Base-by-base conservation (phyloP, 2,329 filamentous ascomycete species). In the Trichophaea hybrida region DNA sequence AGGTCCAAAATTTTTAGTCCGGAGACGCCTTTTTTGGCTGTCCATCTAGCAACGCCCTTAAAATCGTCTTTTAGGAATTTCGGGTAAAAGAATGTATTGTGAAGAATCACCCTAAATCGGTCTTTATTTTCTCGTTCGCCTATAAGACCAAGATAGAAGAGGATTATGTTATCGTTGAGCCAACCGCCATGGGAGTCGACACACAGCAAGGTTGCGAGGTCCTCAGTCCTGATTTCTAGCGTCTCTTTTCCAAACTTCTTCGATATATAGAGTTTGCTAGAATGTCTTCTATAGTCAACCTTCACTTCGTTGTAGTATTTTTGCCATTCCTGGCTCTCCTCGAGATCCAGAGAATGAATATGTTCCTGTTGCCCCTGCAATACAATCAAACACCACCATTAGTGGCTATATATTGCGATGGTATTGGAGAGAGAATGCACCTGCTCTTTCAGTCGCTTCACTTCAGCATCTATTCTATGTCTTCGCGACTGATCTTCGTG, bases 91-190 rank as follows among this genome's bases (percentile, higher is more conserved):
- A 53, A 63, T 7, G 62, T 61, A 35, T 60, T 68, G 52, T 65
- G 57, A 1, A 58, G 55, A 12, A 64, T 55, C 35, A 68, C 51
- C 32, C 55, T 64, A 32, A 48, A 54, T 6, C 57, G 55, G 7
- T 51, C 40, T 7, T 15, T 32, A 24, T 66, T 66, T 3, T 59
- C 61, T 17, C 67, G 64, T 8, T 65, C 64, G 17, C 60, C 60
- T 40, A 69, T 59, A 34, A 69, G 61, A 32, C 61, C 49, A 2
- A 68, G 43, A 32, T 69, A 69, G 6, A 62, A 65, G 46, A 68
- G 64, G 50, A 69, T 68, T 17, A 66, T 61, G 38, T 68, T 64
- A 43, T 69, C 67, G 48, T 69, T 68, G 15, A 68, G 59, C 67
- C 67, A 69, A 6, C 48, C 48, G 13, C 37, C 53, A 12, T 44